Percentiles rank a stretch among this genome's conserved stretches.
phyloP scores from a whole-genome alignment of 176 grass and related monocot species.

The Oropetium thomaeum region DNA sequence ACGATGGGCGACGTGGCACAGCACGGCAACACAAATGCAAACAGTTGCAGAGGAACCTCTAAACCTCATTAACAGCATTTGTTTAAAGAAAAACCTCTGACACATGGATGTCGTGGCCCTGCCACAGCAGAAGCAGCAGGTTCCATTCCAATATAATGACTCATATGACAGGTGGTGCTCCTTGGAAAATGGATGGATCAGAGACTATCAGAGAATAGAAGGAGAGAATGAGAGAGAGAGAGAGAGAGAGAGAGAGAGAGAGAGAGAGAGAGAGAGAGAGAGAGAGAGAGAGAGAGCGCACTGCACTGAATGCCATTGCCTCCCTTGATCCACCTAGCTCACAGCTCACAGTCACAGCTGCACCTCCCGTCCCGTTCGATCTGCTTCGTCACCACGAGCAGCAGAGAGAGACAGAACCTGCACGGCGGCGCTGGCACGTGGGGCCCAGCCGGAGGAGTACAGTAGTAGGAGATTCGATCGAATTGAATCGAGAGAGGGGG shows the following conservation, averaged over 20 bases:
- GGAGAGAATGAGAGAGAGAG: not conserved
- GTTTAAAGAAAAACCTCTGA: not conserved
- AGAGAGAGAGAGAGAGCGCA: not conserved
- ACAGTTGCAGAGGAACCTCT: not conserved
- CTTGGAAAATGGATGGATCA: not conserved
- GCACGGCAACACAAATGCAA: not conserved
- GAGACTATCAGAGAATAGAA: not conserved
- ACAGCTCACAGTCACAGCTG: too few relatives aligned
- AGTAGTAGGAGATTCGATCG: too few relatives aligned
- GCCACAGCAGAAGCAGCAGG: not conserved
- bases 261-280: not conserved
- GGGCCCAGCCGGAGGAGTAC: not conserved
- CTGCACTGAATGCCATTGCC: not conserved
- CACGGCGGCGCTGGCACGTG: not conserved
- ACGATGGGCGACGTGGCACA: not conserved
- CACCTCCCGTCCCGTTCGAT: not conserved
- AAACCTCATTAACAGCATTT: not conserved
- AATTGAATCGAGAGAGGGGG: not conserved
- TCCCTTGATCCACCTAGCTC: not conserved
- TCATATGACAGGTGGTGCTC: too few relatives aligned
- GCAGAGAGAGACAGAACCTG: not conserved
- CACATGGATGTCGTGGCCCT: not conserved
- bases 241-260: not conserved
- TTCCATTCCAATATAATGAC: too few relatives aligned
- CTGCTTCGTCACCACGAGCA: not conserved